phyloP scores from a whole-genome alignment of 306 rosid genomes.

The Abrus pulchellus region DNA sequence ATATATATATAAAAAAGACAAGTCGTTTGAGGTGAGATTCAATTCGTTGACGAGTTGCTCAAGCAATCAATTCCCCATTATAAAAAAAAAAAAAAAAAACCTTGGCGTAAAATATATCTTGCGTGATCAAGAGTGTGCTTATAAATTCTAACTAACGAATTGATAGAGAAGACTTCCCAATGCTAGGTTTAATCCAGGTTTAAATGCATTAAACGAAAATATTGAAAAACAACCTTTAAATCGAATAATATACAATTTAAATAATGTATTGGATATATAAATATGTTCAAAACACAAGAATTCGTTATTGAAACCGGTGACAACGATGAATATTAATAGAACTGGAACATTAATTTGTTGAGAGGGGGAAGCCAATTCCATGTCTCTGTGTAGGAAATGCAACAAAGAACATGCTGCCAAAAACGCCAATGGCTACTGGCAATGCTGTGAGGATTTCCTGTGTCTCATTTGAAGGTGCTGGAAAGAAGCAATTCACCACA shows the following conservation, averaged over 20 bases:
- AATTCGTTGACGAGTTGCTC: background rate
- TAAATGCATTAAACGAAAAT: background rate
- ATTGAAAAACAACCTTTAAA: background rate
- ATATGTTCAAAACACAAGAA: background rate
- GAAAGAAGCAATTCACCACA: constrained; percentile 74
- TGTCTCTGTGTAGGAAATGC: constrained; percentile 73
- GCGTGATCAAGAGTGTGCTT: constrained; percentile 10
- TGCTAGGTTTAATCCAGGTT: background rate
- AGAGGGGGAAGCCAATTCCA: constrained; percentile 83
- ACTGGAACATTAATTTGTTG: constrained; percentile 47
- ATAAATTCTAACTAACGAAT: background rate
- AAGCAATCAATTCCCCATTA: constrained; percentile 15
- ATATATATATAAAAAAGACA: background rate
- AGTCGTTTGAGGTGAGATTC: background rate
- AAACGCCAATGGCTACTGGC: constrained; percentile 75
- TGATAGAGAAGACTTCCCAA: constrained; percentile 2
- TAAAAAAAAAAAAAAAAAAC: background rate
- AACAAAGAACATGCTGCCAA: constrained; percentile 69
- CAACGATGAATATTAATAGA: constrained; percentile 4
- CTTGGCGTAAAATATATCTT: constrained; percentile 3
- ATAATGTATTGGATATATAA: background rate
- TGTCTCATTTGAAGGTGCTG: constrained; percentile 65
- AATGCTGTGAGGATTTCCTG: constrained; percentile 67
- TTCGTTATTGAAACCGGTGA: constrained; percentile 4
- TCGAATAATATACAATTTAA: constrained; percentile 4